These are phyloP conservation scores for Petunia secreta DNA, from an alignment of 257 asterid genomes.

Conservation along the genomic window DNA sequence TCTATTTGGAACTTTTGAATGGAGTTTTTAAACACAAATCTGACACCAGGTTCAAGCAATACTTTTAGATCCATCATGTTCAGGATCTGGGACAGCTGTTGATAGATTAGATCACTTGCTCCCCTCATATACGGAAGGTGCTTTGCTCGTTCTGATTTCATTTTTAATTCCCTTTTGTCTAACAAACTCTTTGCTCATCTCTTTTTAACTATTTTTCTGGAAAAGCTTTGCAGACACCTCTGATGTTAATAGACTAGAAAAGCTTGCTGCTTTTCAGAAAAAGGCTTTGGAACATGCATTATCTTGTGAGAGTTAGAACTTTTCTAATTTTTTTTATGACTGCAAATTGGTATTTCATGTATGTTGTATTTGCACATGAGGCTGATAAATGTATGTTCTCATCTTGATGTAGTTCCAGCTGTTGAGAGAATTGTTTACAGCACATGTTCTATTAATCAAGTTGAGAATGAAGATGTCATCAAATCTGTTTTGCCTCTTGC, in stretches of 20 bases:
- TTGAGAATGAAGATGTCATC: constrained; percentile 87
- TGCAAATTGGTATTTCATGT: not conserved
- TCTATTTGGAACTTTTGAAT: not conserved
- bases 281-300: constrained; percentile 79
- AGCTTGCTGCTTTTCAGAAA: constrained; percentile 82
- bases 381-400: not conserved
- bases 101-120: constrained; percentile 93
- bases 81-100: constrained; percentile 90
- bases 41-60: constrained; percentile 77
- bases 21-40: not conserved
- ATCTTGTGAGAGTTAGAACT: constrained; percentile 57
- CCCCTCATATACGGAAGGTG: constrained; percentile 81
- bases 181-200: not conserved
- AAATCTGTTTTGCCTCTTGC: constrained; percentile 70
- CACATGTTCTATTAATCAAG: constrained; percentile 86
- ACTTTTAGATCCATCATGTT: constrained; percentile 93
- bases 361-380: not conserved
- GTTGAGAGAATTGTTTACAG: constrained; percentile 92
- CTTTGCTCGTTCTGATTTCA: not conserved
- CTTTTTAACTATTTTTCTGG: constrained; percentile 14
- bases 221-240: constrained; percentile 38
- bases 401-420: constrained; percentile 59
- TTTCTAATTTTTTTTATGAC: not conserved
- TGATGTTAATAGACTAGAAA: constrained; percentile 53
- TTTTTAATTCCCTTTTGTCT: not conserved